Evolutionary conservation across 1,139 yeast genomes (phyloP), one percentile per base, ranked within the genome.

Genomic region (Casaregolazyma lundiana): DNA sequence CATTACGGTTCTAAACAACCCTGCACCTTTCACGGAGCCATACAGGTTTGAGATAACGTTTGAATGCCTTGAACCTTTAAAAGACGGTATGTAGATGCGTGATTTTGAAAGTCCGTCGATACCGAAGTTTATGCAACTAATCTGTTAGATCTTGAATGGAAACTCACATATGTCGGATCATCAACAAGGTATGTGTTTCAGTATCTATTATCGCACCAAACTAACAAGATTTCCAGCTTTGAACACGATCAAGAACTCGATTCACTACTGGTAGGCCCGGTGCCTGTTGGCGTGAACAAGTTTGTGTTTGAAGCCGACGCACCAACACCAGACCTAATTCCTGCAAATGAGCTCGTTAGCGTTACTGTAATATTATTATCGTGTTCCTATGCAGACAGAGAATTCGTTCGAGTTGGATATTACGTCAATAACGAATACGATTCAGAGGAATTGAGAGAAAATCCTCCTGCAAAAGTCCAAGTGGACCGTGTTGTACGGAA

Each of bases 201-300:
- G 22, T 16, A 15, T 34, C 6, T 11, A 20, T 35, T 18, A 20
- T 16, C 19, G 11, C 30, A 32, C 5, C 24, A n/a, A 41, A 20
- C n/a, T n/a, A n/a, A n/a, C n/a, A n/a, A n/a, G n/a, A n/a, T 11
- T 19, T 15, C 4, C 29, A 62, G 67, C 32, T 66, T 88, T 50
- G 97, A 92, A 57, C 97, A 92, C 59, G 99, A 92, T 66, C 98
- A 94, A 67, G 97, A 90, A 63, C 72, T 92, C 48, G 99, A 92
- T 62, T 88, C 97, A 1, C 81, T 94, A 40, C 71, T 94, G 20
- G 99, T 92, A 3, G 98, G 99, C 0, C 99, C 98, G 0, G 96
- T 92, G 3, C 99, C 98, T 0, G 95, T 92, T 3, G 99, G 99
- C 0, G 81, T 92, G 45, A 92, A 92, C 63, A 90, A 92, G 66